These are phyloP conservation scores for Umbellularia californica DNA, from an alignment of 164 flowering plant species.

Conservation along the genomic window DNA sequence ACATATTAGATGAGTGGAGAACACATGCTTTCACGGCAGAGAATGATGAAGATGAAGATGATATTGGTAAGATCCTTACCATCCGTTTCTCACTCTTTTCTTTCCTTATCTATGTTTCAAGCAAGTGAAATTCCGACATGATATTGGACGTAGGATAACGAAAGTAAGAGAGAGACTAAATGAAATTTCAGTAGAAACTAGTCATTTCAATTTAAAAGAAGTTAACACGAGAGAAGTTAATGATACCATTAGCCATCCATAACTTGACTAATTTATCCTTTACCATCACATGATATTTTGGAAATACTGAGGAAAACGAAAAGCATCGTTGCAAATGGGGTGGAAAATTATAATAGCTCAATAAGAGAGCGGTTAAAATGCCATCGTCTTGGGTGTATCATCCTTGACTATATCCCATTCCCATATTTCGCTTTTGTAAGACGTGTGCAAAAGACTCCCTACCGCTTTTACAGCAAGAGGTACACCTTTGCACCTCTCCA, in stretches of 20 bases:
- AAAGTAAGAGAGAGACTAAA: conserved; percentile 5
- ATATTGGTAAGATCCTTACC: no score
- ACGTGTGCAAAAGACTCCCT: no score
- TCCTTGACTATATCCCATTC: no score
- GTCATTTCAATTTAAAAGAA: not conserved
- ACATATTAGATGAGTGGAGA: conserved; percentile 1
- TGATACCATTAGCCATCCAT: not conserved
- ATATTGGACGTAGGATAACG: conserved; percentile 5
- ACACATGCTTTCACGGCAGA: not conserved
- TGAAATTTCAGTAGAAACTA: conserved; percentile 4
- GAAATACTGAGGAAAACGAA: no score
- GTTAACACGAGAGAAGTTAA: not conserved
- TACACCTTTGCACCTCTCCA: no score
- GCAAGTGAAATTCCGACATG: not conserved
- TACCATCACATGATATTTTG: no score
- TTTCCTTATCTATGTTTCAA: not conserved
- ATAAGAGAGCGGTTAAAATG: no score
- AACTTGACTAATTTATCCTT: not conserved
- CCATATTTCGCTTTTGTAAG: no score
- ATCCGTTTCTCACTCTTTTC: not conserved
- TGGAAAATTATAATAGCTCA: no score
- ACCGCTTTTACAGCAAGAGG: no score
- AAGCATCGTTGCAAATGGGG: no score
- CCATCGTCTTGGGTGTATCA: no score
- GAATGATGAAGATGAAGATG: not conserved